These are phyloP conservation scores for Penicillium polonicum DNA, from an alignment of 2,329 filamentous ascomycete genomes.

Conservation along the genomic window DNA sequence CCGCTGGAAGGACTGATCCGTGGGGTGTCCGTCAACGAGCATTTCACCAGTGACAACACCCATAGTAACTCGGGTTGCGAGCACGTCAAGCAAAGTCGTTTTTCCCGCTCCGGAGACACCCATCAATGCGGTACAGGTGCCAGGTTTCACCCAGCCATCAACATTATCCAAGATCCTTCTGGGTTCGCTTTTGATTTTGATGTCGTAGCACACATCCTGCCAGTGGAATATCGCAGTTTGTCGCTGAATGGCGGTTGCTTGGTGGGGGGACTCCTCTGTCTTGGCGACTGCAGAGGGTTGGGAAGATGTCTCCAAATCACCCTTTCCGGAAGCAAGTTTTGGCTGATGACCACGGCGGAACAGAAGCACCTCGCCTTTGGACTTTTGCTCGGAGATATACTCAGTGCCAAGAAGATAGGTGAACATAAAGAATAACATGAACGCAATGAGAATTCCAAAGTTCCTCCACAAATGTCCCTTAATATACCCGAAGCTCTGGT, in stretches of 20 bases:
- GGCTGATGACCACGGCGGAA: conserved; percentile 44
- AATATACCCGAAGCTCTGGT: not conserved
- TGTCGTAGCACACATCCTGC: conserved; percentile 57
- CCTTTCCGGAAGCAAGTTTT: not conserved
- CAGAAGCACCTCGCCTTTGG: conserved; percentile 31
- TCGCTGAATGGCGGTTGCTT: not conserved
- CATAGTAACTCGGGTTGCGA: conserved; percentile 59
- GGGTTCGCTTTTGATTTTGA: conserved; percentile 51
- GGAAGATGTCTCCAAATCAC: not conserved
- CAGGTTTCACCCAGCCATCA: conserved; percentile 56
- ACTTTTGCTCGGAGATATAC: conserved; percentile 26
- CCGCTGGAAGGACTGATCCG: conserved; percentile 59
- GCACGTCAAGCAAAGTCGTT: conserved; percentile 58
- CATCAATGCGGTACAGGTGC: conserved; percentile 58
- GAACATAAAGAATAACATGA: conserved; percentile 47
- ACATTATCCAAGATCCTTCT: conserved; percentile 57
- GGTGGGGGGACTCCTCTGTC: not conserved
- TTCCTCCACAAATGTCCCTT: conserved; percentile 27
- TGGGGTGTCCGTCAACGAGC: conserved; percentile 61
- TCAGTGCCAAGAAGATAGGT: conserved; percentile 9
- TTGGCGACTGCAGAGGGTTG: not conserved
- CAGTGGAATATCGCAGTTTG: conserved; percentile 45
- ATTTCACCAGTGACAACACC: conserved; percentile 66
- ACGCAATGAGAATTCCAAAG: conserved; percentile 74
- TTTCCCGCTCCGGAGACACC: conserved; percentile 64